Percentiles rank a stretch among this genome's conserved stretches.
Evolutionary conservation across 306 rosid species (phyloP).

Genomic region (Quercus parvula): DNA sequence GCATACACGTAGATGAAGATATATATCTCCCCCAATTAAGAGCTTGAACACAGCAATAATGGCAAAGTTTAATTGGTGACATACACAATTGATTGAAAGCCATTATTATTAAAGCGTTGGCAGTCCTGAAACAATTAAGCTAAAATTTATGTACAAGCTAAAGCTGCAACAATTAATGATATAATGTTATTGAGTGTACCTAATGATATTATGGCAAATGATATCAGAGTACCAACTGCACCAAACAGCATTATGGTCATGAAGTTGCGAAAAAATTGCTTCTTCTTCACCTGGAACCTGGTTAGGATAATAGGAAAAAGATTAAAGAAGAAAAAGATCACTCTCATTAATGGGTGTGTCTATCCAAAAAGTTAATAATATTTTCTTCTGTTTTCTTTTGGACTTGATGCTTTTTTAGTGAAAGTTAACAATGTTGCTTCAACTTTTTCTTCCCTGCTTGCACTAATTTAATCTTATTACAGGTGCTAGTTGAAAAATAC

Average conservation of each 20-base stretch:
- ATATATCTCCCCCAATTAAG: neutral
- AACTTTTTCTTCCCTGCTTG: neutral
- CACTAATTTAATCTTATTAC: neutral
- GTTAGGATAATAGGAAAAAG: neutral
- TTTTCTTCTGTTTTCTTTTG: neutral
- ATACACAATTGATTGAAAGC: neutral
- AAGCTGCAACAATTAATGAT: neutral
- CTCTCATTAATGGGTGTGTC: slow-evolving; percentile 1
- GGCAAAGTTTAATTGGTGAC: neutral
- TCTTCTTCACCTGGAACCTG: slow-evolving; percentile 98
- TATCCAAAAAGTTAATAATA: neutral
- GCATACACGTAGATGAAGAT: neutral
- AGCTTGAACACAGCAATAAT: neutral
- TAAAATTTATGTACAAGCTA: neutral
- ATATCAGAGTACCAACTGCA: slow-evolving; percentile 87
- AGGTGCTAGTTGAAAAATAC: too few relatives aligned
- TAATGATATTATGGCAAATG: slow-evolving; percentile 79
- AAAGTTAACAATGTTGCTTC: neutral
- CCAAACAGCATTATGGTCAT: slow-evolving; percentile 91
- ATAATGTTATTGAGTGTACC: slow-evolving; percentile 40
- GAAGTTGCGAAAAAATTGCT: slow-evolving; percentile 89
- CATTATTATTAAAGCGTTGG: neutral
- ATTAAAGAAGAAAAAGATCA: slow-evolving; percentile 13
- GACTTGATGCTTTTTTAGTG: neutral
- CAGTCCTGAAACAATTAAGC: neutral